Conservation (phyloP, 2,329 filamentous ascomycete species). For the Beauveria brongniartii region DNA sequence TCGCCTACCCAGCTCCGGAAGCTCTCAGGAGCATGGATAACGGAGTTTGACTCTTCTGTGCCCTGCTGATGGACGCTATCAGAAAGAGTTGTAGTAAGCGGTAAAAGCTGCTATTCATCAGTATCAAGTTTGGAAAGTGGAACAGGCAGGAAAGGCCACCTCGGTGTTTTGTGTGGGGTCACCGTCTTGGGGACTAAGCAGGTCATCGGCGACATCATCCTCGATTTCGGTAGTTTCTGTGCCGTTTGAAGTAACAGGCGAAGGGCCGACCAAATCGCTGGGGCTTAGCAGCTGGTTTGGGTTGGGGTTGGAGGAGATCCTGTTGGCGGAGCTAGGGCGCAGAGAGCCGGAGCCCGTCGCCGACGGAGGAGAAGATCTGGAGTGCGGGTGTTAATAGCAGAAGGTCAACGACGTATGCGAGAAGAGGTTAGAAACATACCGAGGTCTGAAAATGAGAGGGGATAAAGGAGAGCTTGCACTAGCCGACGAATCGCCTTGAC, state of each 20-base stretch:
- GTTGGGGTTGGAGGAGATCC: slow-evolving; percentile 43
- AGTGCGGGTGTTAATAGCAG: not conserved
- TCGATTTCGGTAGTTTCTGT: slow-evolving; percentile 80
- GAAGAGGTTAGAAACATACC: slow-evolving; percentile 33
- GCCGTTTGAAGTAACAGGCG: slow-evolving; percentile 77
- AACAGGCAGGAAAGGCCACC: slow-evolving; percentile 20
- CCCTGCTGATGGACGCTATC: slow-evolving; percentile 49
- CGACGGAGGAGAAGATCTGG: slow-evolving; percentile 29
- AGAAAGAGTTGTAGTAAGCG: slow-evolving; percentile 49
- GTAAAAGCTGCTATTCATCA: slow-evolving; percentile 33
- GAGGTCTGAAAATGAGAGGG: slow-evolving; percentile 39
- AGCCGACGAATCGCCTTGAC: not conserved
- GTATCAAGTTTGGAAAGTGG: not conserved
- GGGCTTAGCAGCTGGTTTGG: slow-evolving; percentile 52
- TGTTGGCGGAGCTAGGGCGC: slow-evolving; percentile 42
- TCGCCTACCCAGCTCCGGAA: slow-evolving; percentile 69
- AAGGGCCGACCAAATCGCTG: slow-evolving; percentile 68
- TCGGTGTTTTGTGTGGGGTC: slow-evolving; percentile 25
- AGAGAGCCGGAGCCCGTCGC: slow-evolving; percentile 38
- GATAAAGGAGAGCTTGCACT: slow-evolving; percentile 23
- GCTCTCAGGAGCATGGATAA: slow-evolving; percentile 82
- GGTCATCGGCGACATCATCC: slow-evolving; percentile 61
- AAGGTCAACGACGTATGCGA: not conserved
- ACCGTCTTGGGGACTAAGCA: slow-evolving; percentile 25
- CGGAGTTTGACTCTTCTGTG: slow-evolving; percentile 75